Conservation (phyloP, 2,329 filamentous ascomycete species). For the Rhynchosporium agropyri region DNA sequence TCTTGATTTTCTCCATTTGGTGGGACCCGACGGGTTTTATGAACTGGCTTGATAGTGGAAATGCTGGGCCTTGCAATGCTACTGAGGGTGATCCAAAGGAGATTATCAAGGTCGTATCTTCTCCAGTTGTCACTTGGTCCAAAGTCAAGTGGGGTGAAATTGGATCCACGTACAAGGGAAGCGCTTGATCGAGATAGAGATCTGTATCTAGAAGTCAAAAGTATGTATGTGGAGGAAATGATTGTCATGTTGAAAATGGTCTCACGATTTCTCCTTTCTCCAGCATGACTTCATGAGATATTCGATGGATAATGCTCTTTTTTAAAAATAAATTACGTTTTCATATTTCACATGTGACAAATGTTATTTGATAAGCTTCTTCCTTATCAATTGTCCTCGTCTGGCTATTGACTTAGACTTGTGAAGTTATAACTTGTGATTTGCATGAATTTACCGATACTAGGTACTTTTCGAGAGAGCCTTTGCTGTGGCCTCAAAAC, state of each 20-base stretch:
- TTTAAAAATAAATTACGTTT: no score
- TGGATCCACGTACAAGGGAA: conserved; percentile 48
- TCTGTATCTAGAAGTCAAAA: neutral
- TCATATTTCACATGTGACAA: no score
- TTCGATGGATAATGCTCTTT: no score
- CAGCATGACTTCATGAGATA: no score
- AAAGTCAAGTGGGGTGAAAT: conserved; percentile 65
- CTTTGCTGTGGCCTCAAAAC: no score
- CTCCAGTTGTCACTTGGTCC: conserved; percentile 55
- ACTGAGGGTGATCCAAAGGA: conserved; percentile 55
- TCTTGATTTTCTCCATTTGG: conserved; percentile 58
- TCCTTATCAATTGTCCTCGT: no score
- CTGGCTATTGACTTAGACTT: no score
- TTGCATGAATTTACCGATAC: no score
- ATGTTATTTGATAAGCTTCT: no score
- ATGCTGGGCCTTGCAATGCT: conserved; percentile 55
- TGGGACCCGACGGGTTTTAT: conserved; percentile 56
- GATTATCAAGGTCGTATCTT: conserved; percentile 51
- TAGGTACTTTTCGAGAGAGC: no score
- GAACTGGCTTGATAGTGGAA: conserved; percentile 58
- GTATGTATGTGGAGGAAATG: neutral
- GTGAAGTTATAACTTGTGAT: no score
- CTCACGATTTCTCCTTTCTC: neutral
- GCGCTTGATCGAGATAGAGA: neutral
- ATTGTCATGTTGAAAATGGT: neutral